Evolutionary conservation across 371 early-diverging fungal species (phyloP), one percentile per base, ranked within the genome.

Genomic region (Mortierella sp.): DNA sequence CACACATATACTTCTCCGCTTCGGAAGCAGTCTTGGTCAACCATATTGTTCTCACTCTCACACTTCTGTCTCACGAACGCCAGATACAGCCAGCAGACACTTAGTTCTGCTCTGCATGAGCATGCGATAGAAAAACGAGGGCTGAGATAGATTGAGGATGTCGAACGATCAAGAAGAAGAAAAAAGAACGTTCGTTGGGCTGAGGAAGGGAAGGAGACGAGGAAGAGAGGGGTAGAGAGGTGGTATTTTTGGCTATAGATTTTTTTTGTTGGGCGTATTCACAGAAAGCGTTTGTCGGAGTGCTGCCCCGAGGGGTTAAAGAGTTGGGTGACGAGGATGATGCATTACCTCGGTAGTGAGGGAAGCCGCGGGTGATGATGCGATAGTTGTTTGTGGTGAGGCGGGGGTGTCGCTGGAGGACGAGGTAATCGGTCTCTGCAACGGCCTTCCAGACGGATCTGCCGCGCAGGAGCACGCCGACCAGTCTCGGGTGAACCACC

Each of bases 351-450:
- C 83, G 64, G 76, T 83, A 83, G 48, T 83, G 78, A n/a, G 83
- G 83, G 64, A 83, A 83, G 7, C 83, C 83, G 45, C 83, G 83
- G 39, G 83, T 83, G 73, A 83, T 83, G 79, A 83, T 83, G 31
- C 83, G 78, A 31, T 68, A 75, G 52, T 78, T 66, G 63, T 77
- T 74, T 39, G 48, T 31, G 7, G 29, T 16, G 11, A 75, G 83
- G 14, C 83, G 78, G 0, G 79, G 76, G 65, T 83, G 83, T 2
- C 78, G 78, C 71, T 83, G 83, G 26, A 83, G 76, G 26, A 76
- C 76, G 70, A 83, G 74, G 70, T 83, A 78, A 53, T 83, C 83
- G 8, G 78, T 82, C 83, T 82, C 83, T 58, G 78, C 75, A 22
- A 82, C 37, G 22, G 72, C 68, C 67, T 82, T 82, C 83, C 83